Percentiles rank a stretch among this genome's conserved stretches.
Conservation (phyloP, 2,329 filamentous ascomycete species). For the Fonsecaea erecta region DNA sequence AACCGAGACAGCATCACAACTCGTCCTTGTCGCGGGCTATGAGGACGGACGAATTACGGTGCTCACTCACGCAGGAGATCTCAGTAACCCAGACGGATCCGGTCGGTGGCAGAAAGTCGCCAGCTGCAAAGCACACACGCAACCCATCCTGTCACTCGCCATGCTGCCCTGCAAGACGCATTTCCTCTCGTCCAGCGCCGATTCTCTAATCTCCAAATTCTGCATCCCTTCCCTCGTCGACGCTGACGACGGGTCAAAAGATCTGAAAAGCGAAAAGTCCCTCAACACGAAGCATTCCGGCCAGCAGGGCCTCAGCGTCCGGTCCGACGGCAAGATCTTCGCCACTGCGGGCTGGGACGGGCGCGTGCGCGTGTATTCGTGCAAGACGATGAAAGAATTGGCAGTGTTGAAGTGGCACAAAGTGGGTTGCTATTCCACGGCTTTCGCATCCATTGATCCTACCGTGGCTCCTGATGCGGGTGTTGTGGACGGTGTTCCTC, state of each 20-base stretch:
- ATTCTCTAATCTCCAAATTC: constrained; percentile 78
- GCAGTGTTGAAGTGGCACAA: constrained; percentile 95
- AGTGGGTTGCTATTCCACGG: constrained; percentile 80
- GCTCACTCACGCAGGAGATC: constrained; percentile 46
- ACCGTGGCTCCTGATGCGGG: constrained; percentile 36
- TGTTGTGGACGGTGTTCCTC: neutral
- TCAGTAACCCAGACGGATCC: constrained; percentile 33
- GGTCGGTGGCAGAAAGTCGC: constrained; percentile 63
- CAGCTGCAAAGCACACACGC: constrained; percentile 69
- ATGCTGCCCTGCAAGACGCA: constrained; percentile 55
- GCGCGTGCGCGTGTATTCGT: constrained; percentile 77
- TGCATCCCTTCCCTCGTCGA: constrained; percentile 56
- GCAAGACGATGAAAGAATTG: constrained; percentile 79
- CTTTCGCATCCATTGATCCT: constrained; percentile 60
- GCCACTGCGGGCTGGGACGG: constrained; percentile 94
- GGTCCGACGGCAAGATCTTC: constrained; percentile 80
- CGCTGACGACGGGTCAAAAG: constrained; percentile 25
- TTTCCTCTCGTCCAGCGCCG: constrained; percentile 82
- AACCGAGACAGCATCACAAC: constrained; percentile 34
- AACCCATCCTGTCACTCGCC: constrained; percentile 79
- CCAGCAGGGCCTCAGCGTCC: constrained; percentile 78
- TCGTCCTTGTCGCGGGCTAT: constrained; percentile 71
- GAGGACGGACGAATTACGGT: constrained; percentile 80
- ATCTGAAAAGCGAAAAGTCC: constrained; percentile 59
- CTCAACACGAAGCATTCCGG: constrained; percentile 85